Conservation (phyloP, 2,329 filamentous ascomycete species). For the Incumbomyces delicatus region DNA sequence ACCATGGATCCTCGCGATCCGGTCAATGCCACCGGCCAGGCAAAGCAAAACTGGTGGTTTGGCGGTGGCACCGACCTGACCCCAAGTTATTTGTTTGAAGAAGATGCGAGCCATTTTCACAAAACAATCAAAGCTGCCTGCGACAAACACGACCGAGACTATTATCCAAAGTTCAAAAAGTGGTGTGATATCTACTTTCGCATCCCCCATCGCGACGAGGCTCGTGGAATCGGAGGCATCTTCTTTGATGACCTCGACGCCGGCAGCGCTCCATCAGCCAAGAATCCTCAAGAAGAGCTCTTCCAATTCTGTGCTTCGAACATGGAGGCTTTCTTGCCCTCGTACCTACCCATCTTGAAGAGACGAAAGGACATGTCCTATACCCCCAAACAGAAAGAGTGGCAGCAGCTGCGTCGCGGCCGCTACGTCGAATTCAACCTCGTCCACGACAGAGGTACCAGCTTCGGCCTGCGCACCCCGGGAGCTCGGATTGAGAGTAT, state of each 20-base stretch:
- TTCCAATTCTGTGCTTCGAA: constrained; percentile 85
- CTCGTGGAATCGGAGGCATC: constrained; percentile 83
- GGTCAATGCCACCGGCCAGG: constrained; percentile 43
- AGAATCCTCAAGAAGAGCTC: constrained; percentile 77
- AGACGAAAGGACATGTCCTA: constrained; percentile 86
- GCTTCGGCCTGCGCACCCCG: constrained; percentile 87
- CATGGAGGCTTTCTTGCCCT: constrained; percentile 76
- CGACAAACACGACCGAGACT: constrained; percentile 82
- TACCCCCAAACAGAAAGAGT: constrained; percentile 76
- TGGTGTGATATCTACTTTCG: constrained; percentile 98
- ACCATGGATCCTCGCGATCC: constrained; percentile 75
- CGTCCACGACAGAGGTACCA: constrained; percentile 89
- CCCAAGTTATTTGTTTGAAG: constrained; percentile 87
- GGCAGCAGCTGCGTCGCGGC: constrained; percentile 92
- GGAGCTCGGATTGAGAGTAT: constrained; percentile 92
- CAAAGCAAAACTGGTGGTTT: constrained; percentile 80
- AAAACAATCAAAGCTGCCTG: constrained; percentile 83
- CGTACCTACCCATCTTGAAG: constrained; percentile 81
- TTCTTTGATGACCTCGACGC: constrained; percentile 97
- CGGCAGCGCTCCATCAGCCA: constrained; percentile 36
- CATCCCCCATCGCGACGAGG: constrained; percentile 82
- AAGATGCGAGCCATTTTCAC: constrained; percentile 96
- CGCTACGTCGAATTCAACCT: constrained; percentile 98
- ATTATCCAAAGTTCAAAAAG: constrained; percentile 90
- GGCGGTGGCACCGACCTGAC: constrained; percentile 92